Evolutionary conservation across 306 rosid genomes (phyloP).

Genomic region (Notholithocarpus densiflorus): DNA sequence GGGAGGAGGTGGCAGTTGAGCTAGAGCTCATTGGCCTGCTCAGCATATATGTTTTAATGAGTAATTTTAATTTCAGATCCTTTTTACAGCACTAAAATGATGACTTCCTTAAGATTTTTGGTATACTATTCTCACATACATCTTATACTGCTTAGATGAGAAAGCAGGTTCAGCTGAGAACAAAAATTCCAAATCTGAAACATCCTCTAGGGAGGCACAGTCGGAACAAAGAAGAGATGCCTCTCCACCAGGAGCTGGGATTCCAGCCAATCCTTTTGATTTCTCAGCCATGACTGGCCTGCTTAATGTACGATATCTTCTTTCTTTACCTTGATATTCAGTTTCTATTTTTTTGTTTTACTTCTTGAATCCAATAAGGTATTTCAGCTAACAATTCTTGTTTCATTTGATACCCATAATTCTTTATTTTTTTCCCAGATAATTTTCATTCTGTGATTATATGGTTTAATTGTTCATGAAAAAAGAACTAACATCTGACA

Average conservation of each 20-base stretch:
- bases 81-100: not conserved
- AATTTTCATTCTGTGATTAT: not conserved
- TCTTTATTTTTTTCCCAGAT: not conserved
- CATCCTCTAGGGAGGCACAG: conserved; percentile 53
- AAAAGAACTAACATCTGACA: not conserved
- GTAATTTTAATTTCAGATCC: not conserved
- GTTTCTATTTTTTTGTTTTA: not conserved
- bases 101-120: not conserved
- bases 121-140: conserved; percentile 10
- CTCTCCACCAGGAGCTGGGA: conserved; percentile 55
- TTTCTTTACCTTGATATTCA: conserved; percentile 2
- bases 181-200: conserved; percentile 44
- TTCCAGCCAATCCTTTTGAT: conserved; percentile 79
- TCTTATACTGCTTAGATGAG: conserved; percentile 47
- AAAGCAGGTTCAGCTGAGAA: conserved; percentile 53
- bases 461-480: not conserved
- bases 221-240: conserved; percentile 35
- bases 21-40: too few relatives aligned
- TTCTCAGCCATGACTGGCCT: conserved; percentile 89
- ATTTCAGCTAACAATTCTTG: not conserved
- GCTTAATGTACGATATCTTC: conserved; percentile 66
- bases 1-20: too few relatives aligned
- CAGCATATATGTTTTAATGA: not conserved
- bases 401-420: not conserved
- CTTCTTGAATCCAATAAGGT: not conserved